Base-by-base conservation (phyloP, 805 yeast species). In the Wickerhamiella qilinensis region DNA sequence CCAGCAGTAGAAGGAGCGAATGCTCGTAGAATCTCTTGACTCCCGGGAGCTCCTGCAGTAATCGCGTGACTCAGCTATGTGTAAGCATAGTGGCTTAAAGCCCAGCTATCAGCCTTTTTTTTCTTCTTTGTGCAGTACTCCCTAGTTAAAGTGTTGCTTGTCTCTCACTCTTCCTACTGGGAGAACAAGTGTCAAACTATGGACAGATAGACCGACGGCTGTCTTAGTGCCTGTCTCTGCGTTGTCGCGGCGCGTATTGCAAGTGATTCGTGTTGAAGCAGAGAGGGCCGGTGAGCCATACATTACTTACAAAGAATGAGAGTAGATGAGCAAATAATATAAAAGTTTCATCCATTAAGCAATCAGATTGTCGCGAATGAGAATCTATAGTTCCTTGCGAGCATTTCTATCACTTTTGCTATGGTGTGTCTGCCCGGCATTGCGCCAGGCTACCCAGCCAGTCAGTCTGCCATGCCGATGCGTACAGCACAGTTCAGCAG, bases 241-340 rank as follows among this genome's bases (percentile, higher is more conserved):
- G 33, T 28, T 35, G 43, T 46, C 44, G 46, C 48, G 42, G 18
- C 45, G 30, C 35, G 30, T 35, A 35, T 35, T 38, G 38, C 35
- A 35, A 20, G 37, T 39, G 44, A 38, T 33, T 33, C 37, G 46
- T 42, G 48, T 43, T 35, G 48, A 33, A 36, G 36, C 40, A 40
- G 40, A 40, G 53, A 50, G 54, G 46, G 50, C 51, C 51, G 54
- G 54, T 39, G 52, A 50, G 39, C 51, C 53, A 38, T 21, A 50
- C 49, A 50, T 47, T 14, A 24, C n/a, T n/a, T n/a, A 17, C 15
- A 18, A n/a, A 17, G 8, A n/a, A 17, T n/a, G 17, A 8, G 5
- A 8, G 7, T 28, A n/a, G 17, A 8, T n/a, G 15, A 28, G 7
- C 14, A 16, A 28, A 8, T n/a, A 6, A 28, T 14, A 9, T 24